Percentiles rank a stretch among this genome's conserved stretches.
Conservation (phyloP, 2,329 filamentous ascomycete species). For the Aspergillus sp. region DNA sequence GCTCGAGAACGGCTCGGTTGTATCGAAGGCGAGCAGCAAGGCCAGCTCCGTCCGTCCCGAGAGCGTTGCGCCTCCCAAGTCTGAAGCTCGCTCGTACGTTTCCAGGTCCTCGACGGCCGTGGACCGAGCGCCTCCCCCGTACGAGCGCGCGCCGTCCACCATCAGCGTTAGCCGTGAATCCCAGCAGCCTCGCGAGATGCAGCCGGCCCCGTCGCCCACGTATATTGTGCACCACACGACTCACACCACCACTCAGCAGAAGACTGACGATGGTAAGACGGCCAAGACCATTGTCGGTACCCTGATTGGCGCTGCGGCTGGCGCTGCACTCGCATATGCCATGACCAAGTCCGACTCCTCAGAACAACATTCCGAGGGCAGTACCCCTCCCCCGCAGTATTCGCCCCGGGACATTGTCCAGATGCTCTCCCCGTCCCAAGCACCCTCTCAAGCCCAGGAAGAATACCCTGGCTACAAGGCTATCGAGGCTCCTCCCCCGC, state of each 20-base stretch:
- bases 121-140: slow-evolving; percentile 23
- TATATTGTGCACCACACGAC: slow-evolving; percentile 29
- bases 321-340: slow-evolving; percentile 74
- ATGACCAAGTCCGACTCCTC: slow-evolving; percentile 62
- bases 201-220: slow-evolving; percentile 25
- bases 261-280: slow-evolving; percentile 42
- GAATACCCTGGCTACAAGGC: slow-evolving; percentile 31
- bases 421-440: slow-evolving; percentile 27
- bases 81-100: slow-evolving; percentile 32
- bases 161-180: slow-evolving; percentile 21
- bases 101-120: slow-evolving; percentile 30
- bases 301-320: slow-evolving; percentile 75
- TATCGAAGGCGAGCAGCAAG: slow-evolving; percentile 36
- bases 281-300: slow-evolving; percentile 71
- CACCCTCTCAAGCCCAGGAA: slow-evolving; percentile 23
- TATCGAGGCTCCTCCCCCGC: slow-evolving; percentile 33
- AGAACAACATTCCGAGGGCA: slow-evolving; percentile 24
- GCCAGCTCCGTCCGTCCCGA: slow-evolving; percentile 32
- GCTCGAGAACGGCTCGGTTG: slow-evolving; percentile 41
- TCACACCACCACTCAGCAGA: slow-evolving; percentile 32
- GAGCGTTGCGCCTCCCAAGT: slow-evolving; percentile 32
- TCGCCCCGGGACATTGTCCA: slow-evolving; percentile 28
- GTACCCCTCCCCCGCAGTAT: slow-evolving; percentile 26
- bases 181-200: slow-evolving; percentile 23
- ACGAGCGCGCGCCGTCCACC: slow-evolving; percentile 18